phyloP scores from a whole-genome alignment of 106 monocot species.

The Platanthera zijinensis region DNA sequence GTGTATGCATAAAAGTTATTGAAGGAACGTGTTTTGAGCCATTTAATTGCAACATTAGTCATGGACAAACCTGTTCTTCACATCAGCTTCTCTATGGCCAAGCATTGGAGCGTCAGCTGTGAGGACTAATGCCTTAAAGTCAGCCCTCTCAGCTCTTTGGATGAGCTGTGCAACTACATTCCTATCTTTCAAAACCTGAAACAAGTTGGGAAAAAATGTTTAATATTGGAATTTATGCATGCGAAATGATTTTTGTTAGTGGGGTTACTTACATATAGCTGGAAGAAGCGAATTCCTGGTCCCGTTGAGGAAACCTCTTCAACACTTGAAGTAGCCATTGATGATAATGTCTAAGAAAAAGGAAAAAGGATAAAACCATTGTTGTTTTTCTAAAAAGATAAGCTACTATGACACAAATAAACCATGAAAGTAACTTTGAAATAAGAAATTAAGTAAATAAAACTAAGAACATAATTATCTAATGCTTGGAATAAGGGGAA shows the following conservation, averaged over 20 bases:
- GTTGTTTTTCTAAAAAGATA: neutral
- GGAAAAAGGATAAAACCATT: neutral
- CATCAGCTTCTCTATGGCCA: constrained; percentile 65
- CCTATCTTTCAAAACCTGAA: constrained; percentile 59
- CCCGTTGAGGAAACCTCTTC: constrained; percentile 93
- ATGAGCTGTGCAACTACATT: constrained; percentile 68
- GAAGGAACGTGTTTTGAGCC: neutral
- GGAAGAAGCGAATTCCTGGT: constrained; percentile 88
- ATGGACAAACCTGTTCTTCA: constrained; percentile 51
- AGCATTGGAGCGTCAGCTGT: constrained; percentile 60
- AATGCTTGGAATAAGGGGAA: neutral
- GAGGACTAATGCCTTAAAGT: constrained; percentile 67
- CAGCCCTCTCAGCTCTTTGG: constrained; percentile 69
- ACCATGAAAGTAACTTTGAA: neutral
- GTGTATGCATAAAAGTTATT: neutral
- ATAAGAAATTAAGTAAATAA: neutral
- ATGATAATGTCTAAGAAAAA: constrained; percentile 52
- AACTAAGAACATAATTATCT: neutral
- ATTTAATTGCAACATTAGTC: neutral
- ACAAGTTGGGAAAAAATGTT: neutral
- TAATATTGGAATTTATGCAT: neutral
- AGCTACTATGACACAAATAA: neutral
- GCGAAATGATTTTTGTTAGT: neutral
- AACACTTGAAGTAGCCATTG: constrained; percentile 72
- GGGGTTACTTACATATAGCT: constrained; percentile 61